Percentiles rank a stretch among this genome's conserved stretches.
These are phyloP conservation scores for Marasmius tenuissimus DNA, from an alignment of 1,284 basidiomycete species.

Conservation along the genomic window DNA sequence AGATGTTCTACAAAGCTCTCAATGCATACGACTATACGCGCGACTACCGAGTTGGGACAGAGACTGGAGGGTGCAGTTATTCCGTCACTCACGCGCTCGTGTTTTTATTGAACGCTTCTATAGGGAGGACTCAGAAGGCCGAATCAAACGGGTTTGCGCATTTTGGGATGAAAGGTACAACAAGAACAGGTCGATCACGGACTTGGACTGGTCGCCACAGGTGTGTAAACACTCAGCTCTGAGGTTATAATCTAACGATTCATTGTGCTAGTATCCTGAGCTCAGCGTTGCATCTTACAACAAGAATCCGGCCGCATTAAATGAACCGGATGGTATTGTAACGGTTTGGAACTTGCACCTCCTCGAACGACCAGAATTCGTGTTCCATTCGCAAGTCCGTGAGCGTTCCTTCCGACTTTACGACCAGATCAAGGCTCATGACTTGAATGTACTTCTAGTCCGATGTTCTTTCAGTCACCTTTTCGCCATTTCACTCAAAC, in stretches of 20 bases:
- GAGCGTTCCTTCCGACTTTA: constrained; percentile 2
- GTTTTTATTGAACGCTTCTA: constrained; percentile 4
- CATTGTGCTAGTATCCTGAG: constrained; percentile 79
- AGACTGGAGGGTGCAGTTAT: constrained; percentile 65
- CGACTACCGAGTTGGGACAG: constrained; percentile 88
- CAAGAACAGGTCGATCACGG: constrained; percentile 91
- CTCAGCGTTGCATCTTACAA: constrained; percentile 95
- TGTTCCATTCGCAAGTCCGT: constrained; percentile 93
- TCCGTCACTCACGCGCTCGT: background rate
- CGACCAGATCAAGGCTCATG: constrained; percentile 12
- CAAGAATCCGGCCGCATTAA: constrained; percentile 87
- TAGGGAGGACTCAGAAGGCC: constrained; percentile 88
- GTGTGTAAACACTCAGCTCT: constrained; percentile 38
- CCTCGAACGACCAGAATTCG: constrained; percentile 92
- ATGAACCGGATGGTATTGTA: constrained; percentile 95
- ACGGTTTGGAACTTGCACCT: constrained; percentile 98
- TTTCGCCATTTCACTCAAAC: constrained; percentile 98
- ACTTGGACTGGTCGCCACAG: constrained; percentile 96
- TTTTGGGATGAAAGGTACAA: constrained; percentile 89
- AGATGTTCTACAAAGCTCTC: constrained; percentile 94
- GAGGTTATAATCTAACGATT: background rate
- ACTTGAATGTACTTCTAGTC: constrained; percentile 54
- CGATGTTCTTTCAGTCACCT: constrained; percentile 93
- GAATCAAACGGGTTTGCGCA: constrained; percentile 85
- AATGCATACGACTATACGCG: constrained; percentile 98